Evolutionary conservation across 2,329 filamentous ascomycete genomes (phyloP).

Genomic region (Epichloe sylvatica): DNA sequence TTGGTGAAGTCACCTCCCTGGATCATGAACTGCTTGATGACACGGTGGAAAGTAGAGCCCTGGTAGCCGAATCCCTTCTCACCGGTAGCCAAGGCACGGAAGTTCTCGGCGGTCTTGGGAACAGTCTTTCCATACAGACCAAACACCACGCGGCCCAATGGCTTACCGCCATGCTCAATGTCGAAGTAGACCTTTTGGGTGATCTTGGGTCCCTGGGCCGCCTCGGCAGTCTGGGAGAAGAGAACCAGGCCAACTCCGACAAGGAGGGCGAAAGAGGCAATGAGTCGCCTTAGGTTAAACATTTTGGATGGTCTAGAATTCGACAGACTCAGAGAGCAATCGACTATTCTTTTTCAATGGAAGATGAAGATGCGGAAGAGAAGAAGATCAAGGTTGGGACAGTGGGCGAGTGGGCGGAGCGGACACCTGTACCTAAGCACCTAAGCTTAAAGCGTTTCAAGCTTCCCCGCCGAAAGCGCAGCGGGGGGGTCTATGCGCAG

Average conservation of each 20-base stretch:
- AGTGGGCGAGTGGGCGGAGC: not conserved
- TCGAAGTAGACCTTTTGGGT: conserved; percentile 92
- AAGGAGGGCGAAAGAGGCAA: conserved; percentile 62
- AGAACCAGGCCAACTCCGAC: conserved; percentile 61
- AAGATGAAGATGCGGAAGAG: not conserved
- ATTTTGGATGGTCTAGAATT: conserved; percentile 34
- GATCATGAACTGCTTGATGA: conserved; percentile 87
- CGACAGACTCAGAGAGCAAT: not conserved
- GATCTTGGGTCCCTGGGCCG: conserved; percentile 81
- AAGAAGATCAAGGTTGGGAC: not conserved
- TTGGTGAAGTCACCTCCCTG: conserved; percentile 79
- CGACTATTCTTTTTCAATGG: not conserved
- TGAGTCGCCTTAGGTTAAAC: conserved; percentile 58
- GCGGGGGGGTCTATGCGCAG: conserved; percentile 1
- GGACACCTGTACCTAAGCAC: conserved; percentile 11
- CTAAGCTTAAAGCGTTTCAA: conserved; percentile 7
- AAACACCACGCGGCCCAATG: conserved; percentile 61
- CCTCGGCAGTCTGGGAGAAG: conserved; percentile 60
- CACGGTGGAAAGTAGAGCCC: conserved; percentile 73
- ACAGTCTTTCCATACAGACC: conserved; percentile 82
- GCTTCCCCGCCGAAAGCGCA: conserved; percentile 9
- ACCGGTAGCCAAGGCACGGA: conserved; percentile 67
- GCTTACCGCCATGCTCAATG: conserved; percentile 60
- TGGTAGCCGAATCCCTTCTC: conserved; percentile 79
- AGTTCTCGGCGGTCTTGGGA: conserved; percentile 61